Evolutionary conservation across 23 red algal species (phyloP), one percentile per base, ranked within the genome.

Genomic region (Pyropia yezoensis): DNA sequence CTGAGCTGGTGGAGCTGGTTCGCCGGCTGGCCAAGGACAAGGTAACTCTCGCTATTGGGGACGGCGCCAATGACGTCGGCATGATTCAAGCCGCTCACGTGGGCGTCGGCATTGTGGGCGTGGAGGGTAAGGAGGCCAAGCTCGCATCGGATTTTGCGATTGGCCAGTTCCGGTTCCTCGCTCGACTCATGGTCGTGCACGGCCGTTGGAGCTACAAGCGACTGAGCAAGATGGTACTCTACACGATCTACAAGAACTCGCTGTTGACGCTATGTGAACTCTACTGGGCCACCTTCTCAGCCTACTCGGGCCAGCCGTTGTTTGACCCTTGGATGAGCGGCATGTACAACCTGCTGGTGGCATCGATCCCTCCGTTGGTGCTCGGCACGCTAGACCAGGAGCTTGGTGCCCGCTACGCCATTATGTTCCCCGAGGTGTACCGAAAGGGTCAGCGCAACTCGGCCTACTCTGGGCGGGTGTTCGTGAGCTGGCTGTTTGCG

Each of bases 1-100:
- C 80, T 23, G 70, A 75, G 59, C 52, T 85, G 20, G 80, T 85
- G 24, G 59, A 66, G 39, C 29, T 52, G 16, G 59, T 77, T 23
- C 45, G 66, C 16, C 27, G 65, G 50, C 30, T 30, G 20, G 59
- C 59, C 49, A 71, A 50, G 66, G 25, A 22, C 45, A 52, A 58
- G 16, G 60, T 62, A 0, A 85, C 80, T 1, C 58, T 76, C 14
- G 70, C 80, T 1, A 62, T 85, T 29, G 80, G 80, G 1, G 80
- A 85, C 72, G 80, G 80, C 22, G 80, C 69, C 29, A 85, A 85
- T 49, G 80, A 85, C 29, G 80, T 85, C 47, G 72, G 69, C 39
- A 85, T 85, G 80, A 85, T 85, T 22, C 67, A 75, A 26, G 80
- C 62, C 28, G 80, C 80, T 1, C 80, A 85, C 63, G 80, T 85